Conservation (phyloP, 148 eudicot genomes). For the Camellia granthamiana region DNA sequence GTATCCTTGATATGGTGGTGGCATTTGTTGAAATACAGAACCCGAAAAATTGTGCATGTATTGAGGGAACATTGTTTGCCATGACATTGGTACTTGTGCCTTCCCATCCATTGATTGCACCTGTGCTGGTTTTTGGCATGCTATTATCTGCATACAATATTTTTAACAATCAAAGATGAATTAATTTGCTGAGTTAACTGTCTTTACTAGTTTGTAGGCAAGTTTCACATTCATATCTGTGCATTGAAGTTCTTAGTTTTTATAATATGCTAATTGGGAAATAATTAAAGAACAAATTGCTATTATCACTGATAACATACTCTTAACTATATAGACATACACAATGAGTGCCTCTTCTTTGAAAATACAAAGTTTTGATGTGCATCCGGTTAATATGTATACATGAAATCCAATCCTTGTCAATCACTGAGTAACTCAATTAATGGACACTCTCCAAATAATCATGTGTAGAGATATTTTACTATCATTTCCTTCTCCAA, state of each 20-base stretch:
- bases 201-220: neutral
- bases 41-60: conserved; percentile 60
- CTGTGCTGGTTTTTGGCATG: conserved; percentile 27
- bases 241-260: neutral
- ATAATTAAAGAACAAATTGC: neutral
- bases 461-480: too few species aligned
- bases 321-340: neutral
- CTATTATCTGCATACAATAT: conserved; percentile 34
- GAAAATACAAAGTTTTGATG: neutral
- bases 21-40: conserved; percentile 55
- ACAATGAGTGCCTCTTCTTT: neutral
- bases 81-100: conserved; percentile 48
- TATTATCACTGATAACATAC: neutral
- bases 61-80: conserved; percentile 54
- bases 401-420: too few species aligned
- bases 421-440: too few species aligned
- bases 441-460: too few species aligned
- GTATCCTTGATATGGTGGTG: conserved; percentile 60
- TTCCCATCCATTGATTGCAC: conserved; percentile 37
- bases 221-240: neutral
- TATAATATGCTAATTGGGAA: too few species aligned
- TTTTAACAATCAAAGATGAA: neutral
- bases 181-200: too few species aligned
- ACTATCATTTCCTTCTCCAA: too few species aligned
- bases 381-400: too few species aligned